phyloP scores from a whole-genome alignment of 2,329 filamentous ascomycete species.

The Fusarium pseudonygamai region DNA sequence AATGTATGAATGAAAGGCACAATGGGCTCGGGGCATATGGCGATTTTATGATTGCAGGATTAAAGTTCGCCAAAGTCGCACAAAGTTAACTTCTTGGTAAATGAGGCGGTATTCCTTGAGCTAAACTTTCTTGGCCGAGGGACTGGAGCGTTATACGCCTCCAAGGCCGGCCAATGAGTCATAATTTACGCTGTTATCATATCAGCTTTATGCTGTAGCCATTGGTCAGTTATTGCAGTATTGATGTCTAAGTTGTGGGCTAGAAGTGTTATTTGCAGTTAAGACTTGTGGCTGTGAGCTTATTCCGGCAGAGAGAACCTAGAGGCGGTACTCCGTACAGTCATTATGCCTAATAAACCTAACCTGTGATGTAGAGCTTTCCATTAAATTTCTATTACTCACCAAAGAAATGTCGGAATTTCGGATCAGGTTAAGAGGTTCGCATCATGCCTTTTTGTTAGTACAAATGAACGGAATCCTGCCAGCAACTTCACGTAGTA shows the following conservation, averaged over 20 bases:
- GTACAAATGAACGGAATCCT: neutral
- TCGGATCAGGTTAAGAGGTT: neutral
- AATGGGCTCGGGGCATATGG: accelerated
- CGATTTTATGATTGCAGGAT: neutral
- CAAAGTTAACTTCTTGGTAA: neutral
- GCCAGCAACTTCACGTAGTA: neutral
- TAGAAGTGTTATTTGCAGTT: no score
- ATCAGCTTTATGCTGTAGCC: no score
- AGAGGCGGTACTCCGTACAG: no score
- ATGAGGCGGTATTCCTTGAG: neutral
- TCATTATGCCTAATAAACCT: neutral
- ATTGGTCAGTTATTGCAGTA: no score
- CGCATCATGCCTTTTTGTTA: neutral
- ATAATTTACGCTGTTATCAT: no score
- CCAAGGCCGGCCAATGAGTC: no score
- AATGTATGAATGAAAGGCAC: neutral
- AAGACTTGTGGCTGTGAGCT: no score
- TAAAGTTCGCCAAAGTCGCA: neutral
- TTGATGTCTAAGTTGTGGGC: no score
- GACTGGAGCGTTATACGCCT: no score
- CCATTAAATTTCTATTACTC: accelerated
- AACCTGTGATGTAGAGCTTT: neutral
- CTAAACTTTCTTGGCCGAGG: no score
- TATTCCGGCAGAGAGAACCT: no score
- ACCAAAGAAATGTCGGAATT: neutral